Evolutionary conservation across 1,284 basidiomycete genomes (phyloP).

Genomic region (Moesziomyces antarcticus): DNA sequence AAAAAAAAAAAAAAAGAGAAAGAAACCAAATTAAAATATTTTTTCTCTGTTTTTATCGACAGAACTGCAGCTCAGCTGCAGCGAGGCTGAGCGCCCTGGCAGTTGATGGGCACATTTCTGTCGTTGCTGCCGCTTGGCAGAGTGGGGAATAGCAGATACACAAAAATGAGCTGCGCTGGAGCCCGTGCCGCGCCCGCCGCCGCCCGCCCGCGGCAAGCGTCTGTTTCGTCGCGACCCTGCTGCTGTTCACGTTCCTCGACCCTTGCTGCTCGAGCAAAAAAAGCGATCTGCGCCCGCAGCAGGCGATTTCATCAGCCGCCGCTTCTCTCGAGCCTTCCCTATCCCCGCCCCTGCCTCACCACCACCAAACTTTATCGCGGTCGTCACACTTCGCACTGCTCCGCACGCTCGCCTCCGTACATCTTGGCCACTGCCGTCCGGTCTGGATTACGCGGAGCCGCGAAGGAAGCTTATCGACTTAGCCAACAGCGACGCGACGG

Average conservation of each 20-base stretch:
- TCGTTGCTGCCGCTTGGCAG: no score
- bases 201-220: neutral
- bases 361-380: neutral
- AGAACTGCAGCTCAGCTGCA: no score
- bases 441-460: no score
- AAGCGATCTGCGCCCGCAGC: slow-evolving; percentile 12
- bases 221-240: neutral
- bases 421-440: neutral
- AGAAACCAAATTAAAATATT: no score
- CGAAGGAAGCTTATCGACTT: neutral
- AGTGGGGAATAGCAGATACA: no score
- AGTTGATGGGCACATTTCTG: no score
- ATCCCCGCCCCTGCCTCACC: neutral
- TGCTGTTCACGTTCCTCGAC: neutral
- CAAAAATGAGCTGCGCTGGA: no score
- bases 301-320: slow-evolving; percentile 3
- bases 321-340: neutral
- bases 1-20: no score
- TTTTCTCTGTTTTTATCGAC: no score
- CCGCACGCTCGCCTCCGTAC: neutral
- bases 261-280: neutral
- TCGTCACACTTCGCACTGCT: neutral
- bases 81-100: no score
- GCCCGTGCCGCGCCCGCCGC: no score
- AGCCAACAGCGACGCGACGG: neutral